Evolutionary conservation across 2,329 filamentous ascomycete genomes (phyloP).

Genomic region (Fusarium goolgardi): DNA sequence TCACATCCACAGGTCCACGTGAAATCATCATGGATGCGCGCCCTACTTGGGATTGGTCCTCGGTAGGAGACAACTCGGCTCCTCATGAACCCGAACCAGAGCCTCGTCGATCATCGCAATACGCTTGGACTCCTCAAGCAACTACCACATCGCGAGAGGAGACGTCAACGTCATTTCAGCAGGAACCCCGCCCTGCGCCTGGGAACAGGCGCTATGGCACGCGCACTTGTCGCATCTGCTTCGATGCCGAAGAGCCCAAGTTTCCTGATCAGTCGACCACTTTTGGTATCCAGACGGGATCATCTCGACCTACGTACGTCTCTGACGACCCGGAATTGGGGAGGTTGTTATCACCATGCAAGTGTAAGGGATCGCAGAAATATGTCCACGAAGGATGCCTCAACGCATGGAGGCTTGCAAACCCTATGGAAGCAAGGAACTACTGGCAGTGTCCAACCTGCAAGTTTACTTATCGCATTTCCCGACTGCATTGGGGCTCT

Average conservation of each 20-base stretch:
- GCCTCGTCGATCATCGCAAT: constrained; percentile 16
- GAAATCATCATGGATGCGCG: constrained; percentile 45
- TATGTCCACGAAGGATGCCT: constrained; percentile 96
- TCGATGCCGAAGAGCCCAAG: constrained; percentile 72
- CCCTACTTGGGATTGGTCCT: constrained; percentile 47
- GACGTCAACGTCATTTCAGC: constrained; percentile 8
- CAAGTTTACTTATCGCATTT: constrained; percentile 82
- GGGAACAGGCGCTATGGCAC: constrained; percentile 68
- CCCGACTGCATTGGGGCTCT: constrained; percentile 79
- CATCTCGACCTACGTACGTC: constrained; percentile 66
- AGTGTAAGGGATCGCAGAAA: constrained; percentile 91
- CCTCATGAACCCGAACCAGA: constrained; percentile 27
- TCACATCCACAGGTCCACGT: constrained; percentile 38
- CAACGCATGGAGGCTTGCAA: constrained; percentile 81
- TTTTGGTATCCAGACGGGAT: constrained; percentile 50
- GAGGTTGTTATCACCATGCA: constrained; percentile 87
- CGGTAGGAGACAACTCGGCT: constrained; percentile 31
- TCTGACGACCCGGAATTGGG: constrained; percentile 80
- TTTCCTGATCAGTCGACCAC: constrained; percentile 54
- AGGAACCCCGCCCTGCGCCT: constrained; percentile 29
- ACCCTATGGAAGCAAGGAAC: constrained; percentile 73
- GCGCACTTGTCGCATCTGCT: constrained; percentile 88
- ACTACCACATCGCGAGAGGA: constrained; percentile 5
- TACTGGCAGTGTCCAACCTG: constrained; percentile 93
- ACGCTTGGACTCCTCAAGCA: constrained; percentile 20